phyloP scores from a whole-genome alignment of 2,329 filamentous ascomycete species.

The Fusarium fujikuroi region DNA sequence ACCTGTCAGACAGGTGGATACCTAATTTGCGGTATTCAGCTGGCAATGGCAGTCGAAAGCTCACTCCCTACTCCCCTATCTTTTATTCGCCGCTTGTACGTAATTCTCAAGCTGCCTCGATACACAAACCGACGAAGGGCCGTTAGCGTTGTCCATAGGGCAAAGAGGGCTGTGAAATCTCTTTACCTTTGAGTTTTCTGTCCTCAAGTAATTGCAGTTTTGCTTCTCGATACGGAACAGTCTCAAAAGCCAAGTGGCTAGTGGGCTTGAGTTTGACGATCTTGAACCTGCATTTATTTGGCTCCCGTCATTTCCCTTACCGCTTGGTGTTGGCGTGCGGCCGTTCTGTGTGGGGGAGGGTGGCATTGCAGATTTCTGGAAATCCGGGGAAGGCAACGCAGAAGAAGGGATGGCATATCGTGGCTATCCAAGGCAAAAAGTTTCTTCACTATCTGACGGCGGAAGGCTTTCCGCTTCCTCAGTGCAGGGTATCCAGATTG shows the following conservation, averaged over 20 bases:
- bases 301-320: slow-evolving; percentile 32
- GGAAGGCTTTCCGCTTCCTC: slow-evolving; percentile 27
- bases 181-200: slow-evolving; percentile 20
- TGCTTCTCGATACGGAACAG: slow-evolving; percentile 25
- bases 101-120: slow-evolving; percentile 16
- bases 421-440: slow-evolving; percentile 6
- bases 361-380: slow-evolving; percentile 40
- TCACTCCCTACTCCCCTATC: slow-evolving; percentile 11
- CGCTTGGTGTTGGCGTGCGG: slow-evolving; percentile 24
- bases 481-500: not conserved
- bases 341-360: slow-evolving; percentile 29
- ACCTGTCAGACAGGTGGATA: slow-evolving; percentile 16
- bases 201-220: slow-evolving; percentile 5
- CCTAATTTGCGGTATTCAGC: slow-evolving; percentile 10
- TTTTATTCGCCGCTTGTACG: slow-evolving; percentile 26
- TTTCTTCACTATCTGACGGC: slow-evolving; percentile 19
- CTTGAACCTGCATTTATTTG: slow-evolving; percentile 33
- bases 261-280: slow-evolving; percentile 21
- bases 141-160: slow-evolving; percentile 6
- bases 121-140: slow-evolving; percentile 29
- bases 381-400: slow-evolving; percentile 32
- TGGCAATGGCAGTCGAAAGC: slow-evolving; percentile 25
- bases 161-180: slow-evolving; percentile 14
- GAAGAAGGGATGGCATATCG: not conserved
- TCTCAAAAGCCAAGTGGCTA: slow-evolving; percentile 32